Base-by-base conservation (phyloP, 805 yeast species). In the Suhomyces canberraensis region DNA sequence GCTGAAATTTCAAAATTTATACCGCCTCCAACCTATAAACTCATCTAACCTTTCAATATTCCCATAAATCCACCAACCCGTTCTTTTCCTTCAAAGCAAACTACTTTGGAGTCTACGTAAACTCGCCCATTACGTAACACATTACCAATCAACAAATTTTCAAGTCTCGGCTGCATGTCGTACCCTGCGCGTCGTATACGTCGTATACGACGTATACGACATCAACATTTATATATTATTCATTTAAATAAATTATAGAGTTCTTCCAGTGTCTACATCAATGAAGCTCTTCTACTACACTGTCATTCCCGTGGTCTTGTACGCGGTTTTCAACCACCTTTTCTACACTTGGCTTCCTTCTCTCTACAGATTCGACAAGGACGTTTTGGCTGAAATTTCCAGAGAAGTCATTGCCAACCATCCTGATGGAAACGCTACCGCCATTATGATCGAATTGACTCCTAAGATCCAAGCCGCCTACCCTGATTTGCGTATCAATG, bases 331-430 rank as follows among this genome's bases (percentile, higher is more conserved):
- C 38, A 59, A 75, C 54, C 51, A 48, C 34, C 52, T 76, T 22
- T 78, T 67, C 61, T 55, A 65, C 50, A 69, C 77, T 16, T 83
- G 88, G 84, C 73, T 90, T 37, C 95, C 95, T 22, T 50, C 53
- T 11, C 66, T 73, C 51, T 91, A 75, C 61, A 69, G 80, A 29
- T 91, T 91, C 56, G 93, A 91, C 56, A 75, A 75, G 31, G 65
- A 61, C 4, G 75, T 69, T 4, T 61, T 91, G 42, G 83, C 79
- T 52, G 54, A 58, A 35, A 58, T 91, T 35, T 78, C 80, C 35
- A 66, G 74, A 47, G 74, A 69, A 19, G 80, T 77, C 4, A 56
- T 85, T 33, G 60, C 63, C 8, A 64, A 61, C 30, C 70, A 83
- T 44, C 73, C 79, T 30, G 78, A 77, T 25, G 73, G 71, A 1